Conservation (phyloP, 805 yeast species). For the Teunomyces gatunensis region DNA sequence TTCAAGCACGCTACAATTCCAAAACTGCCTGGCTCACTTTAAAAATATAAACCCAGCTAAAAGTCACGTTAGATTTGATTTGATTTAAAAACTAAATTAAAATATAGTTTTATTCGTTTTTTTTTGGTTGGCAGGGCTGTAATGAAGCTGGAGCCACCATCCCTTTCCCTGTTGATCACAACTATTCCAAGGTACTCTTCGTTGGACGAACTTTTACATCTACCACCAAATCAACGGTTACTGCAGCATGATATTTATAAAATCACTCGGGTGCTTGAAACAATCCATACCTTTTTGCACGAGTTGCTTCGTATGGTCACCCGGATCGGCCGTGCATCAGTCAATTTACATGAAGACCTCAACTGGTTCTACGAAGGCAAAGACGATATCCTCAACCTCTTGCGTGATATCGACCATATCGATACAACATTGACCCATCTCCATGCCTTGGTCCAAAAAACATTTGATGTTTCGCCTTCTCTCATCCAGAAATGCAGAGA, state of each 20-base stretch:
- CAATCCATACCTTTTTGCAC: slow-evolving; percentile 22
- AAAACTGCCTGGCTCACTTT: background rate
- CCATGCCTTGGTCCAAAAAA: slow-evolving; percentile 11
- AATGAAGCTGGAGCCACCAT: slow-evolving; percentile 3
- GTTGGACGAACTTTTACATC: background rate
- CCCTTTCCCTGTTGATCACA: slow-evolving; percentile 1
- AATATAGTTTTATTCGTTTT: too few species aligned
- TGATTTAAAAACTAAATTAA: too few species aligned
- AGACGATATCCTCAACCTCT: slow-evolving; percentile 16
- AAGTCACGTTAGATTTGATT: too few species aligned
- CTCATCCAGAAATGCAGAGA: slow-evolving; percentile 26
- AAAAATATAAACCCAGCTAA: too few species aligned
- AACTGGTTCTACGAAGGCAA: slow-evolving; percentile 28
- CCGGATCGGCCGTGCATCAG: background rate
- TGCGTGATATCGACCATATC: slow-evolving; percentile 18
- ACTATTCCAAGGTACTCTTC: background rate
- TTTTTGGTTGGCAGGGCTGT: too few species aligned
- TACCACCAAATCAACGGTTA: slow-evolving; percentile 4
- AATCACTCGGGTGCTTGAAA: slow-evolving; percentile 27
- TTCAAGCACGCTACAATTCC: slow-evolving; percentile 1
- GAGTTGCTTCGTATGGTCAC: slow-evolving; percentile 16
- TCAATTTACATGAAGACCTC: slow-evolving; percentile 9
- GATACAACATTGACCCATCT: slow-evolving; percentile 22
- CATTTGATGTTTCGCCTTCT: slow-evolving; percentile 4
- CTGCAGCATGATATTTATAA: slow-evolving; percentile 25